A percentile compares a stretch with the other conserved stretches of the same genome.
These are phyloP conservation scores for Sutorius australiensis DNA, from an alignment of 768 basidiomycete species.

Conservation along the genomic window DNA sequence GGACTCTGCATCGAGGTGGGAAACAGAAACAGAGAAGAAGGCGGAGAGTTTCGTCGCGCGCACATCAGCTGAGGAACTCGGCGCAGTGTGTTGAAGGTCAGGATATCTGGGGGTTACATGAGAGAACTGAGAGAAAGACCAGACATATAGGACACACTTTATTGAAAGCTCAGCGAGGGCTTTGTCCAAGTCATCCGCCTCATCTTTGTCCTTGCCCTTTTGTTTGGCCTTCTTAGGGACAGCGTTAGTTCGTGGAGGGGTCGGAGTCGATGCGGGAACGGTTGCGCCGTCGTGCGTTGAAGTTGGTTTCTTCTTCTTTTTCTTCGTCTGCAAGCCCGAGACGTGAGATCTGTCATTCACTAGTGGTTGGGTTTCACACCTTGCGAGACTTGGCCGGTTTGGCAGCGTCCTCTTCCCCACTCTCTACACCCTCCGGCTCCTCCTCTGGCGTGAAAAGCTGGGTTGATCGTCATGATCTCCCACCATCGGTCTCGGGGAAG, in stretches of 20 bases:
- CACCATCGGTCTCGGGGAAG: conserved; percentile 1
- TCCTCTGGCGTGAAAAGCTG: conserved; percentile 42
- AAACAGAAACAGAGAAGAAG: conserved; percentile 74
- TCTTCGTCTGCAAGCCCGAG: conserved; percentile 30
- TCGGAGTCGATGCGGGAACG: not conserved
- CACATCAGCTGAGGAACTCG: conserved; percentile 24
- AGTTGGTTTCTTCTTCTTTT: conserved; percentile 37
- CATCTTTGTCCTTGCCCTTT: conserved; percentile 60
- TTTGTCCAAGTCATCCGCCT: conserved; percentile 75
- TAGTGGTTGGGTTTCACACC: conserved; percentile 9
- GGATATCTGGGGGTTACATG: conserved; percentile 42
- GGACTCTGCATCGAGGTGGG: conserved; percentile 81
- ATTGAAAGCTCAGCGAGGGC: conserved; percentile 81
- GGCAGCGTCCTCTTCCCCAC: conserved; percentile 20
- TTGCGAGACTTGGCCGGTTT: conserved; percentile 22
- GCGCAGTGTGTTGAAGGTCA: conserved; percentile 40
- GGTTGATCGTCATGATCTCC: conserved; percentile 19
- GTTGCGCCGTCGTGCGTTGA: conserved; percentile 6
- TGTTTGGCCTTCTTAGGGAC: conserved; percentile 56
- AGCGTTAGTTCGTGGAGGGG: conserved; percentile 38
- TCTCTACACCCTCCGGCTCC: conserved; percentile 17
- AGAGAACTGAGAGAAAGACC: not conserved
- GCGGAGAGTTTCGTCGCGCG: conserved; percentile 38
- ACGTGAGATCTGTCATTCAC: not conserved
- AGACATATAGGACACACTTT: conserved; percentile 45